Evolutionary conservation across 805 yeast species (phyloP).

Genomic region (Ogataea degrootiae): DNA sequence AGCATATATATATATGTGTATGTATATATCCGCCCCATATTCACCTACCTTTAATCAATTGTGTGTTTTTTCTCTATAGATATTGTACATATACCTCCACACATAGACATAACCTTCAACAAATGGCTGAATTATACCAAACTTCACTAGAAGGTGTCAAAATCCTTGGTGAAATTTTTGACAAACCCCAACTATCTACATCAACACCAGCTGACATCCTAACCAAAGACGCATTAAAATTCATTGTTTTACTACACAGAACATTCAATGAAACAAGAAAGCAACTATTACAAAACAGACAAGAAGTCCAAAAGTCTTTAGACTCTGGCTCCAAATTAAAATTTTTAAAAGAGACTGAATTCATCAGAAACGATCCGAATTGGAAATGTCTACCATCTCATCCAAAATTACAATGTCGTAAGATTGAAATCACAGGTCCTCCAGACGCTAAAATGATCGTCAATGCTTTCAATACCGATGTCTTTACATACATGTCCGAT

Average conservation of each 20-base stretch:
- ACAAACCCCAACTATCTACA: conserved; percentile 32
- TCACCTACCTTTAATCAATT: neutral
- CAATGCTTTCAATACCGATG: conserved; percentile 73
- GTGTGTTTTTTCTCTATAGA: neutral
- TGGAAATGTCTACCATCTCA: conserved; percentile 77
- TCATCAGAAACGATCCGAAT: conserved; percentile 64
- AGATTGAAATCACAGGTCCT: conserved; percentile 83
- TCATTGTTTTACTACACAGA: conserved; percentile 69
- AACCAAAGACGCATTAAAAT: conserved; percentile 57
- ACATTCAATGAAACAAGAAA: conserved; percentile 61
- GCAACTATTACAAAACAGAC: conserved; percentile 56
- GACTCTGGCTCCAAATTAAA: conserved; percentile 60
- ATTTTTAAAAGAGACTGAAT: conserved; percentile 63
- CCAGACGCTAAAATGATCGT: conserved; percentile 81
- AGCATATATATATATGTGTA: no score
- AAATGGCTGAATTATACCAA: conserved; percentile 24
- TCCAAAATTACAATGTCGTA: conserved; percentile 67
- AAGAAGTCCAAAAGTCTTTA: conserved; percentile 52
- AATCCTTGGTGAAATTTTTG: conserved; percentile 44
- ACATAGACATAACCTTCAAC: neutral
- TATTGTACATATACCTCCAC: neutral
- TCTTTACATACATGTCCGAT: conserved; percentile 82
- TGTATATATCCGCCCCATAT: no score
- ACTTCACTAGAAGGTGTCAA: conserved; percentile 45
- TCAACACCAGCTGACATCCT: conserved; percentile 48